A percentile compares a stretch with the other conserved stretches of the same genome.
phyloP scores from a whole-genome alignment of 495 filamentous ascomycete genomes.

The Corynascus novoguineensis region DNA sequence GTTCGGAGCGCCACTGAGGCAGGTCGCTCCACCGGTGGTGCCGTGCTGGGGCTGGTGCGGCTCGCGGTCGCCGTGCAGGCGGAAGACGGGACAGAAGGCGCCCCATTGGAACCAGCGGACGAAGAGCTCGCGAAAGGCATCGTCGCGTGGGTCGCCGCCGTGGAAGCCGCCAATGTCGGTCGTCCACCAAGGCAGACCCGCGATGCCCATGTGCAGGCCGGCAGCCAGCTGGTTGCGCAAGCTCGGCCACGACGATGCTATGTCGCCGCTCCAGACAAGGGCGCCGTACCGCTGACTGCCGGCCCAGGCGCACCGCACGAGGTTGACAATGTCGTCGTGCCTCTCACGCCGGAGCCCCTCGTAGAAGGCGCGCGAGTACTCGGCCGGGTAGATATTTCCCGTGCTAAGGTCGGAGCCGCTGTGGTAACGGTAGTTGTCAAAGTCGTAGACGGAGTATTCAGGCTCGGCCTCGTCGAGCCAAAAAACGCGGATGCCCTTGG shows the following conservation, averaged over 20 bases:
- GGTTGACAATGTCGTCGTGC: constrained; percentile 42
- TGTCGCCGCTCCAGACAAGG: constrained; percentile 55
- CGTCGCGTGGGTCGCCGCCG: constrained; percentile 49
- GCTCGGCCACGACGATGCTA: constrained; percentile 51
- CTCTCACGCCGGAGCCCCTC: constrained; percentile 47
- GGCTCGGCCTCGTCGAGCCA: constrained; percentile 61
- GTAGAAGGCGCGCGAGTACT: constrained; percentile 52
- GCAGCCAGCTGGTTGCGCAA: constrained; percentile 53
- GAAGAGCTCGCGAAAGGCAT: constrained; percentile 53
- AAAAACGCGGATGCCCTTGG: constrained; percentile 52
- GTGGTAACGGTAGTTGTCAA: constrained; percentile 54
- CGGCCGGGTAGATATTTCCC: constrained; percentile 52
- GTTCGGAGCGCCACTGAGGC: constrained; percentile 43
- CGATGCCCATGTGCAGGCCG: constrained; percentile 53
- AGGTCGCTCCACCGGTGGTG: constrained; percentile 31
- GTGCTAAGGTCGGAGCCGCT: constrained; percentile 47
- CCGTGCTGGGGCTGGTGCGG: constrained; percentile 41
- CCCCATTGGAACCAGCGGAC: constrained; percentile 60
- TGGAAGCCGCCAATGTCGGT: constrained; percentile 59
- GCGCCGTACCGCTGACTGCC: constrained; percentile 56
- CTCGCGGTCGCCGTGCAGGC: constrained; percentile 55
- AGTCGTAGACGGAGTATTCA: constrained; percentile 55
- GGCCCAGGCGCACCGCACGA: constrained; percentile 55
- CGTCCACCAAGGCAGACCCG: constrained; percentile 56
- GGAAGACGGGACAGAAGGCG: constrained; percentile 55